Evolutionary conservation across 805 yeast genomes (phyloP).

Genomic region (Candida germanica): DNA sequence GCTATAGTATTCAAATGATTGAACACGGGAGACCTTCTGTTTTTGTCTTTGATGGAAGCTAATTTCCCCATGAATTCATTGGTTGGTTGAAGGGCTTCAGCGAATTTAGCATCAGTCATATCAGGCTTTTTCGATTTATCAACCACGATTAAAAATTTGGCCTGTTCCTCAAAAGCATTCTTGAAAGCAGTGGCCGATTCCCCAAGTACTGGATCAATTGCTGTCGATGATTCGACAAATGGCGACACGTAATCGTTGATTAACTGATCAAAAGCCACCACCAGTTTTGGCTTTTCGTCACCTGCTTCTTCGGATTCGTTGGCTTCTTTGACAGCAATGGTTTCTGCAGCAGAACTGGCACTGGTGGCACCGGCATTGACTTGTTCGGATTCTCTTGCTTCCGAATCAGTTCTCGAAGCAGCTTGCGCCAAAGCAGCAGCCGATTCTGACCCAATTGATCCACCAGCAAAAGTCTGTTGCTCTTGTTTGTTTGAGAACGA

Average conservation of each 20-base stretch:
- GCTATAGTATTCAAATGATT: constrained; percentile 79
- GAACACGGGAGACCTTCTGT: constrained; percentile 61
- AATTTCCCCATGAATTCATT: constrained; percentile 58
- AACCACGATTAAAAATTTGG: constrained; percentile 58
- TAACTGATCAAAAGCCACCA: constrained; percentile 53
- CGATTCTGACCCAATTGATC: constrained; percentile 15
- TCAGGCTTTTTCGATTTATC: constrained; percentile 65
- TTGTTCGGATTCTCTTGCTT: constrained; percentile 6
- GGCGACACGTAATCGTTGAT: constrained; percentile 55
- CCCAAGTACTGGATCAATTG: constrained; percentile 55
- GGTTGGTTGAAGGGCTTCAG: constrained; percentile 63
- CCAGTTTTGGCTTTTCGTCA: constrained; percentile 38
- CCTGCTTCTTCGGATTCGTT: constrained; percentile 2
- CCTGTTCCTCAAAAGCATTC: constrained; percentile 57
- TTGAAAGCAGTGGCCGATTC: constrained; percentile 50
- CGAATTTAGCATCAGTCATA: constrained; percentile 49
- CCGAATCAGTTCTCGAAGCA: background rate
- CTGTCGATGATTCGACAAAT: constrained; percentile 50
- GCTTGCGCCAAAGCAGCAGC: constrained; percentile 13
- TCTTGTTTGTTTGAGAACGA: constrained; percentile 17
- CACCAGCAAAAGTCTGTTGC: background rate
- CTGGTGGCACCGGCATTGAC: constrained; percentile 3
- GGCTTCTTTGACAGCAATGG: background rate
- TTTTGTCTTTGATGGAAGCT: constrained; percentile 65
- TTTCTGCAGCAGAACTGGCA: constrained; percentile 1